phyloP scores from a whole-genome alignment of 352 stramenopile genomes.

The Ophiocytium majus region DNA sequence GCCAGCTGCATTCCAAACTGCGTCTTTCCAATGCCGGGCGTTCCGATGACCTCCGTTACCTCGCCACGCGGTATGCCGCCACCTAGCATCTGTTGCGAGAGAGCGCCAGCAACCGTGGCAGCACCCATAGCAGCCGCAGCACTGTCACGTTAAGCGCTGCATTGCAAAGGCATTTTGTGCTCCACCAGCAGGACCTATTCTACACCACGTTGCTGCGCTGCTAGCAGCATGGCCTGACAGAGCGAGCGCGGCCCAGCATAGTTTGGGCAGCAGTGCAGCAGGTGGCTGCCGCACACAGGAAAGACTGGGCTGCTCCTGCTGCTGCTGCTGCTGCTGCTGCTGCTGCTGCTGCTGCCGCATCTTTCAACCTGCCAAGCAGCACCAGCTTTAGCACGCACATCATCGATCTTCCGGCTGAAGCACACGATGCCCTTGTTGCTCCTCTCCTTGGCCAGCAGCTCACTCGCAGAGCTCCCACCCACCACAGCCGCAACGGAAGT shows the following conservation, averaged over 20 bases:
- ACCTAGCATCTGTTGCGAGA: slow-evolving; percentile 57
- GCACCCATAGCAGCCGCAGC: too few species aligned
- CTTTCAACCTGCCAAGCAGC: neutral
- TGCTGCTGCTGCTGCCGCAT: neutral
- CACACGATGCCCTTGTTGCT: slow-evolving; percentile 37
- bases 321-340: neutral
- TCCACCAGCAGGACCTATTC: too few species aligned
- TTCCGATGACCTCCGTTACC: slow-evolving; percentile 61
- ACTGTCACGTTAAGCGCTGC: too few species aligned
- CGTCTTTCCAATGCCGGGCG: slow-evolving; percentile 57
- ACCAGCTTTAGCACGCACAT: neutral
- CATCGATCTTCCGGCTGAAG: slow-evolving; percentile 53
- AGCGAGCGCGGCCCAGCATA: too few species aligned
- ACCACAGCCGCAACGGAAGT: neutral
- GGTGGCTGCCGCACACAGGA: neutral
- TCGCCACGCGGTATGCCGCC: slow-evolving; percentile 60
- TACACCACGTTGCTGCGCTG: too few species aligned
- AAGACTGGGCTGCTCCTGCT: neutral
- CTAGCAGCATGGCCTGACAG: too few species aligned
- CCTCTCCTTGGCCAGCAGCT: slow-evolving; percentile 32
- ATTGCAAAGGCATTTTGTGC: too few species aligned
- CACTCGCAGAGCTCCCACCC: slow-evolving; percentile 26
- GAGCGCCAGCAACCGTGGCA: too few species aligned
- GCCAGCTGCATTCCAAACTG: slow-evolving; percentile 58
- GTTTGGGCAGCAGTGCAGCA: too few species aligned